Evolutionary conservation across 192 early-diverging fungal species (phyloP).

Genomic region (Rhizoclosmatium globosum): DNA sequence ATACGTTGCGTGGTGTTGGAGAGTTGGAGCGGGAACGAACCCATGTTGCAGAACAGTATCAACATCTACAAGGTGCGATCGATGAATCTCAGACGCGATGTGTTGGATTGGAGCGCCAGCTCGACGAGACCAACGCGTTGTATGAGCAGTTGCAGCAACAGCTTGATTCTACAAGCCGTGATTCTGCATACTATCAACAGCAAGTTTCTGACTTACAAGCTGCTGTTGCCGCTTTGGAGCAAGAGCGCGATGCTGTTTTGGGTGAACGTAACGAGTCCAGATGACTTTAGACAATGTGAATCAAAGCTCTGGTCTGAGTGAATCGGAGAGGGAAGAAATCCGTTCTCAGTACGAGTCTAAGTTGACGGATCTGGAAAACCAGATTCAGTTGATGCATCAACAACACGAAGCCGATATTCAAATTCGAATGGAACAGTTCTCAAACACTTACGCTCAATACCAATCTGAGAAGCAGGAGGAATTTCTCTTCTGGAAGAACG

Average conservation of each 20-base stretch:
- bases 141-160: background rate
- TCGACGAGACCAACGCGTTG: background rate
- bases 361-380: background rate
- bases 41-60: background rate
- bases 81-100: background rate
- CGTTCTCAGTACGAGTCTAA: constrained; percentile 1
- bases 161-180: background rate
- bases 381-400: background rate
- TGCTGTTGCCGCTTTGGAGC: background rate
- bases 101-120: background rate
- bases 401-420: constrained; percentile 8
- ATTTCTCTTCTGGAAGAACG: background rate
- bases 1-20: background rate
- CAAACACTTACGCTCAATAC: background rate
- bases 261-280: background rate
- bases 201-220: constrained; percentile 7
- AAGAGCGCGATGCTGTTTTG: background rate
- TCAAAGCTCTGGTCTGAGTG: background rate
- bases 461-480: constrained; percentile 4
- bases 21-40: constrained; percentile 9
- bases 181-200: constrained; percentile 15
- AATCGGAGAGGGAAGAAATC: constrained; percentile 1
- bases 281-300: constrained; percentile 1
- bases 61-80: background rate
- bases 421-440: background rate